Percentiles rank a stretch among this genome's conserved stretches.
phyloP scores from a whole-genome alignment of 805 yeast species.

The Candida broadrunensis region DNA sequence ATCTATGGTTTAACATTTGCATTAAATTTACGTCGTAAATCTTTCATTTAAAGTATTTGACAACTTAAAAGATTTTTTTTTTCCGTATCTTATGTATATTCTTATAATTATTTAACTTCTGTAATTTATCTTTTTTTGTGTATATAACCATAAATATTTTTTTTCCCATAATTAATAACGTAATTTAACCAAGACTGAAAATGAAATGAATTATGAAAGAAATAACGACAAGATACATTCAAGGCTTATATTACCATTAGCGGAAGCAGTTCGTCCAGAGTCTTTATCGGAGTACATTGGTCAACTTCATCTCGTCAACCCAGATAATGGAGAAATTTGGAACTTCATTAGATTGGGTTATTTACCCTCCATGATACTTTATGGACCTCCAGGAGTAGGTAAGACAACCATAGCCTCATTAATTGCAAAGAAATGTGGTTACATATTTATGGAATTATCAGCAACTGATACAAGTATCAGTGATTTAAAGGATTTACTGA shows the following conservation, averaged over 20 bases:
- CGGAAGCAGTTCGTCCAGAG: slow-evolving; percentile 82
- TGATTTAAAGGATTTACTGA: slow-evolving; percentile 63
- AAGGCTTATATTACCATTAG: slow-evolving; percentile 47
- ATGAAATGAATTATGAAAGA: not conserved
- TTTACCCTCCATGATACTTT: slow-evolving; percentile 81
- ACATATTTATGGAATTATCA: slow-evolving; percentile 73
- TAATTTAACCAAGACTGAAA: not conserved
- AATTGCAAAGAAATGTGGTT: slow-evolving; percentile 51
- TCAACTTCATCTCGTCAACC: slow-evolving; percentile 69
- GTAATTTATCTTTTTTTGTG: too few relatives aligned
- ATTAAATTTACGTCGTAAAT: too few relatives aligned
- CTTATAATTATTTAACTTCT: too few relatives aligned
- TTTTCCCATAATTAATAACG: too few relatives aligned
- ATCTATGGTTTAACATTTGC: too few relatives aligned
- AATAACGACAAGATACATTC: not conserved
- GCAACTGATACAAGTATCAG: slow-evolving; percentile 72
- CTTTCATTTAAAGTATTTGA: too few relatives aligned
- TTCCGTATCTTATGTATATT: too few relatives aligned
- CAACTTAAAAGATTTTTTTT: too few relatives aligned
- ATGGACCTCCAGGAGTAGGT: slow-evolving; percentile 98
- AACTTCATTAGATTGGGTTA: slow-evolving; percentile 62
- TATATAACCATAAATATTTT: too few relatives aligned
- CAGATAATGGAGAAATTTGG: slow-evolving; percentile 59
- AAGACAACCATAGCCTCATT: slow-evolving; percentile 81
- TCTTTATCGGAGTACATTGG: slow-evolving; percentile 74